Evolutionary conservation across 176 grass and related monocot species (phyloP).

Genomic region (Alloteropsis semialata): DNA sequence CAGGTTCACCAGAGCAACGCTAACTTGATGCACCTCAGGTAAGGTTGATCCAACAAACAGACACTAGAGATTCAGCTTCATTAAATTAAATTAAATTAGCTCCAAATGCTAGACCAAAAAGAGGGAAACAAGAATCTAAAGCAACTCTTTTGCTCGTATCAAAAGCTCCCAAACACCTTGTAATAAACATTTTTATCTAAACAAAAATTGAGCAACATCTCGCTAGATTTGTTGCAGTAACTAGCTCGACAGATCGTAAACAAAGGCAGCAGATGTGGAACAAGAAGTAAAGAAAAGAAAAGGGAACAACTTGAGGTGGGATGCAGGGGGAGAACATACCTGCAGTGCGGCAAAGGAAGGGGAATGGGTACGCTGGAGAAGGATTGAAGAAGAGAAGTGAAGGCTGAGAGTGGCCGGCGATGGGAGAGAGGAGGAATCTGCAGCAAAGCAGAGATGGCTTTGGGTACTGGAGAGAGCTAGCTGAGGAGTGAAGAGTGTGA

Average conservation of each 20-base stretch:
- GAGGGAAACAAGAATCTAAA: not conserved
- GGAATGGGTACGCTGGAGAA: not conserved
- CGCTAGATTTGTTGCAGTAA: not conserved
- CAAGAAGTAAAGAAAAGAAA: not conserved
- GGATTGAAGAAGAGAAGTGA: not conserved
- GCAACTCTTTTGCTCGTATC: not conserved
- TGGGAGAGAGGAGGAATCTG: not conserved
- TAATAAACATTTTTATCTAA: not conserved
- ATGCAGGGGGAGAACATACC: not conserved
- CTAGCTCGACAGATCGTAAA: not conserved
- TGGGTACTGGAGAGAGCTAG: not conserved
- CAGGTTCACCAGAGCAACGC: not conserved
- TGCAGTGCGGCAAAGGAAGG: not conserved
- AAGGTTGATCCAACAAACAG: too few relatives aligned
- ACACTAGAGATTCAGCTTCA: not conserved
- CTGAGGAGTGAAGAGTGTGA: too few relatives aligned
- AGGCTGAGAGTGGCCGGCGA: not conserved
- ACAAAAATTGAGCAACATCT: too few relatives aligned
- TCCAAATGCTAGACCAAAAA: not conserved
- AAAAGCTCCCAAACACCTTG: not conserved
- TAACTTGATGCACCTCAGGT: too few relatives aligned
- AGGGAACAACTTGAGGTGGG: not conserved
- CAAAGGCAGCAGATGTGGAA: not conserved
- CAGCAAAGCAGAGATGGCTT: not conserved
- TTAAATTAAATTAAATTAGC: not conserved